Evolutionary conservation across 2,329 filamentous ascomycete species (phyloP), one percentile per base, ranked within the genome.

Genomic region (Grosmannia serpens): DNA sequence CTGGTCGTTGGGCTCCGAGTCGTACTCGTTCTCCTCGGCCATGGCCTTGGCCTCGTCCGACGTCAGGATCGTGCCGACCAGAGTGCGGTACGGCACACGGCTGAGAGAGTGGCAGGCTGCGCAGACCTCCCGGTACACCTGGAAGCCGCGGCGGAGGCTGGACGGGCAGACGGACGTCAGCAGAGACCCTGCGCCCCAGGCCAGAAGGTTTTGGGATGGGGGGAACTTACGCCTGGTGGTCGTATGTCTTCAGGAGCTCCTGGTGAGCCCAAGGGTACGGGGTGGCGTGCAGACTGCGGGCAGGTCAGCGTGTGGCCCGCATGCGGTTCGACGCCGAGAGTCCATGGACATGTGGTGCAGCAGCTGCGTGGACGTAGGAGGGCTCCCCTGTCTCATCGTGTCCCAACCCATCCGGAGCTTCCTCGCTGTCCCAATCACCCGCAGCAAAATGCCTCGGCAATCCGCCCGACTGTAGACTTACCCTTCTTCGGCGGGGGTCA

Each of bases 111-210:
- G 94, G 84, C 94, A 99, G 68, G 90, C 90, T 62, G 91, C 85
- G 83, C 94, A 99, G 70, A 99, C 94, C 79, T 99, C 94, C 67
- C 87, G 90, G 83, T 99, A 99, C 72, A 99, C 94, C 79, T 96
- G 91, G 85, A 97, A 99, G 77, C 94, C 94, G 80, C 94, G 91
- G 75, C 94, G 94, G 66, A 99, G 91, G 69, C 91, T 96, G 66
- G 47, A 29, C 13, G 33, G 22, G 27, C 47, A 11, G 9, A 7
- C 35, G 22, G 33, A 55, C 22, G 58, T 56, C 63, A 59, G 56
- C 26, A 53, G 22, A 20, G 20, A 10, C n/a, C 33, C 13, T 24
- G 11, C 27, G 63, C 59, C 55, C 29, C 46, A 20, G 2, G 31
- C 52, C 29, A 4, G 33, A 5, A 3, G 9, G 9, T 47, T 4